Evolutionary conservation across 2,329 filamentous ascomycete species (phyloP).

Genomic region (Aspergillus sp.): DNA sequence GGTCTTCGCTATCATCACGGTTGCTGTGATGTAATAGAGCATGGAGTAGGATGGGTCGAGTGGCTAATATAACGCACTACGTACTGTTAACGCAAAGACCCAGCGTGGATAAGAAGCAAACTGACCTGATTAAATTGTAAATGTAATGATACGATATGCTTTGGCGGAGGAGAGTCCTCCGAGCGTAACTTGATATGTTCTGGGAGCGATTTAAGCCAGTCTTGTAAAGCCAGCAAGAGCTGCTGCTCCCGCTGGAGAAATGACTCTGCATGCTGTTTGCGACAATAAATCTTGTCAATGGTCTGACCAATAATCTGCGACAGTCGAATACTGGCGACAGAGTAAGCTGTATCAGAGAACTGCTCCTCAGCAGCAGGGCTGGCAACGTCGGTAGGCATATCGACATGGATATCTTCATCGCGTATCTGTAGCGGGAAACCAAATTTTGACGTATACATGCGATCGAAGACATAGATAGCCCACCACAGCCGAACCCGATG

Average conservation of each 20-base stretch:
- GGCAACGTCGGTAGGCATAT: constrained; percentile 27
- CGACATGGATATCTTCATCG: constrained; percentile 46
- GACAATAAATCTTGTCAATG: constrained; percentile 30
- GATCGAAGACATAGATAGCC: constrained; percentile 36
- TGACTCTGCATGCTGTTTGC: constrained; percentile 25
- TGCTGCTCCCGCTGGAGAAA: constrained; percentile 39
- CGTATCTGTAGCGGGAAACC: constrained; percentile 50
- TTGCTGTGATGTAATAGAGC: constrained; percentile 28
- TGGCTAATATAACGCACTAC: constrained; percentile 39
- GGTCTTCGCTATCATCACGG: constrained; percentile 8
- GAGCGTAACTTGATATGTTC: constrained; percentile 27
- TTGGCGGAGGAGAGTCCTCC: constrained; percentile 15
- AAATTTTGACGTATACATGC: constrained; percentile 50
- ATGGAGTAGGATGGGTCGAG: constrained; percentile 38
- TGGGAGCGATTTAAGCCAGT: constrained; percentile 36
- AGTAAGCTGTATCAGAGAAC: constrained; percentile 34
- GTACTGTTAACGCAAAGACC: neutral
- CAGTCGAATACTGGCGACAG: constrained; percentile 33
- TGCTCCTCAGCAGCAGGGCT: constrained; percentile 28
- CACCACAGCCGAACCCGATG: constrained; percentile 36
- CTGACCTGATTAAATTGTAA: constrained; percentile 37
- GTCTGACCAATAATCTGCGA: constrained; percentile 31
- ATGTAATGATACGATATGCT: constrained; percentile 33
- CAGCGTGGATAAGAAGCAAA: neutral
- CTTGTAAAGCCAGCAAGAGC: constrained; percentile 33